Percentiles rank a stretch among this genome's conserved stretches.
phyloP scores from a whole-genome alignment of 192 early-diverging fungal genomes.

The Spizellomyces sp. region DNA sequence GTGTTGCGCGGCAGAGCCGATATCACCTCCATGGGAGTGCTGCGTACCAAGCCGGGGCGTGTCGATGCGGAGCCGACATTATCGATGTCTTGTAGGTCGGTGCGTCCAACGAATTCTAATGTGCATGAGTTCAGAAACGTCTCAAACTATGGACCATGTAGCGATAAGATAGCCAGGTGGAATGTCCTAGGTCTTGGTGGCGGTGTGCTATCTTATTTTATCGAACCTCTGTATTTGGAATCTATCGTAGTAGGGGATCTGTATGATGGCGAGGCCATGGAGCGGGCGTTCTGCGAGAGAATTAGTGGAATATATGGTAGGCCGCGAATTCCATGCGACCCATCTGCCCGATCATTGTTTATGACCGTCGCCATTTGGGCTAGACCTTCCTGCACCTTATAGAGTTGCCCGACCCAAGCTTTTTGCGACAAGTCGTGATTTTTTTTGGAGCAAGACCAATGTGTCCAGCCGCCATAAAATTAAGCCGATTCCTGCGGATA shows the following conservation, averaged over 20 bases:
- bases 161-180: slow-evolving; percentile 93
- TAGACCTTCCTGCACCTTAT: too few relatives aligned
- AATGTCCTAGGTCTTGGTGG: slow-evolving; percentile 78
- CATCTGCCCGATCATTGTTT: too few relatives aligned
- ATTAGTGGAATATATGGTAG: slow-evolving; percentile 38
- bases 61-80: slow-evolving; percentile 71
- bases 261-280: slow-evolving; percentile 61
- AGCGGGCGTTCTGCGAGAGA: slow-evolving; percentile 69
- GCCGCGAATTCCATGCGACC: too few relatives aligned
- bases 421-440: too few relatives aligned
- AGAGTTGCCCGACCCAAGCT: too few relatives aligned
- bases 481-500: too few relatives aligned
- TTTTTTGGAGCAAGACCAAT: too few relatives aligned
- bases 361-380: too few relatives aligned
- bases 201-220: slow-evolving; percentile 61
- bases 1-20: slow-evolving; percentile 63
- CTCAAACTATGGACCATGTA: slow-evolving; percentile 26
- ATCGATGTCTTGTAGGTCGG: slow-evolving; percentile 74
- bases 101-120: too few relatives aligned
- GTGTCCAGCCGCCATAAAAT: too few relatives aligned
- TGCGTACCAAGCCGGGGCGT: slow-evolving; percentile 79
- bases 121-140: too few relatives aligned
- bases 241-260: slow-evolving; percentile 70
- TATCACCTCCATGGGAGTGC: slow-evolving; percentile 56
- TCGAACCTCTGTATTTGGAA: slow-evolving; percentile 68